Conservation (phyloP, 306 rosid genomes). For the Corylus heterophylla region DNA sequence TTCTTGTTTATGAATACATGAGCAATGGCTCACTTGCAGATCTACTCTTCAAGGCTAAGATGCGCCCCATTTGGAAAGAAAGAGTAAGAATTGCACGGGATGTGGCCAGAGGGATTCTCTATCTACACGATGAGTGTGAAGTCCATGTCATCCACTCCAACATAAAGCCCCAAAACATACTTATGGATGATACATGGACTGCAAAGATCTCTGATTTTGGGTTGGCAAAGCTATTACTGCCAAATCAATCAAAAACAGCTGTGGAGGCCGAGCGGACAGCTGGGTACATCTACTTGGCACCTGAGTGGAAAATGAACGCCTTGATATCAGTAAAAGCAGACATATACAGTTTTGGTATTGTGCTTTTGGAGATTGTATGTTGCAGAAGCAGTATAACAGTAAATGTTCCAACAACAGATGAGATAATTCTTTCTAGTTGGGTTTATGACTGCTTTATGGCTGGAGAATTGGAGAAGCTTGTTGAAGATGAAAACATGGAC, state of each 20-base stretch:
- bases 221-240: not conserved
- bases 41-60: not conserved
- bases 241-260: not conserved
- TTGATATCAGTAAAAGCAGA: not conserved
- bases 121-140: not conserved
- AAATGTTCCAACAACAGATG: not conserved
- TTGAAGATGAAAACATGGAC: not conserved
- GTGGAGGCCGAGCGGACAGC: rapidly evolving
- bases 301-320: not conserved
- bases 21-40: not conserved
- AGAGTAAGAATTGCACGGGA: not conserved
- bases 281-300: not conserved
- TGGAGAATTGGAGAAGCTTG: not conserved
- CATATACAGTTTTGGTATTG: not conserved
- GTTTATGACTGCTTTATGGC: not conserved
- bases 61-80: not conserved
- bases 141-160: not conserved
- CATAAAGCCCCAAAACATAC: slow-evolving; percentile 2
- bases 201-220: not conserved
- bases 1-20: not conserved
- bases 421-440: not conserved
- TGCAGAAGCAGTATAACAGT: not conserved
- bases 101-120: not conserved
- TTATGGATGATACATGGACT: not conserved
- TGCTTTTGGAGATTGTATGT: not conserved